phyloP scores from a whole-genome alignment of 176 grass and related monocot species.

The Bothriochloa decipiens region DNA sequence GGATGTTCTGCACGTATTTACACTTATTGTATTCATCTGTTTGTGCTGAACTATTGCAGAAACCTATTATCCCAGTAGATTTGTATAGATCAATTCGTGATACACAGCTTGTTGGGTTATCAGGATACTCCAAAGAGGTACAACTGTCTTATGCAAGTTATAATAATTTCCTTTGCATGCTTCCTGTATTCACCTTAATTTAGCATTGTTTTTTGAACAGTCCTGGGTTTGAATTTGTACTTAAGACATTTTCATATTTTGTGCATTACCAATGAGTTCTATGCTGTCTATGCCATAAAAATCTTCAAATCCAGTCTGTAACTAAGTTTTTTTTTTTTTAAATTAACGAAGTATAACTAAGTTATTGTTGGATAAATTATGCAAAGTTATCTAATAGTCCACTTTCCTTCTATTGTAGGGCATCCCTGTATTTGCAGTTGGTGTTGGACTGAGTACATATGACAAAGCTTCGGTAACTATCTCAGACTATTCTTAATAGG shows the following conservation, averaged over 20 bases:
- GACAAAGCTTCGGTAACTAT: conserved; percentile 90
- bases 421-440: conserved; percentile 77
- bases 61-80: conserved; percentile 70
- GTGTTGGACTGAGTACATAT: conserved; percentile 88
- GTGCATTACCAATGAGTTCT: neutral
- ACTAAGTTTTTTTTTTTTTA: neutral
- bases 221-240: neutral
- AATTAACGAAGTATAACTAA: neutral
- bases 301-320: neutral
- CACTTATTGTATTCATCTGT: conserved; percentile 3
- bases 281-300: conserved; percentile 5
- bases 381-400: conserved; percentile 16
- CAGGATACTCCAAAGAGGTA: conserved; percentile 80
- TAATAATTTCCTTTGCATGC: conserved; percentile 1
- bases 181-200: neutral
- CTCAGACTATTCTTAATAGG: conserved; percentile 27
- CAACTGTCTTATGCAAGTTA: conserved; percentile 17
- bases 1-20: neutral
- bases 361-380: neutral
- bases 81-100: conserved; percentile 75
- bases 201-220: neutral
- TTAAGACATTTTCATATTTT: neutral
- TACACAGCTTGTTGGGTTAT: conserved; percentile 73
- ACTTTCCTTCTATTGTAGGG: conserved; percentile 66
- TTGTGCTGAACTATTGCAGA: conserved; percentile 58